phyloP scores from a whole-genome alignment of 2,329 filamentous ascomycete species.

The Aspergillus sp. region DNA sequence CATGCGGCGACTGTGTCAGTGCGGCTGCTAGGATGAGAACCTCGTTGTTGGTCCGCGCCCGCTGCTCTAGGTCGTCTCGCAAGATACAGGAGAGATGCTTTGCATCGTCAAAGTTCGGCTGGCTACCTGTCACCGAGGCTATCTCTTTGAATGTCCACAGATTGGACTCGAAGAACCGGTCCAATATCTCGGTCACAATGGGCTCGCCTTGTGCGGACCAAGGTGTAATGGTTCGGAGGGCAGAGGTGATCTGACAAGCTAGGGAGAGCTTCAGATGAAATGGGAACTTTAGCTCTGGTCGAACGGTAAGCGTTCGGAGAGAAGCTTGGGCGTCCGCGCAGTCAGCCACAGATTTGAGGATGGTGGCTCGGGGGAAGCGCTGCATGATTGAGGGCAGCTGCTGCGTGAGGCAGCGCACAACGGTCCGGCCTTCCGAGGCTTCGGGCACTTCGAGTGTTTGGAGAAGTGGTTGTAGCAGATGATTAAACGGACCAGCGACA shows the following conservation, averaged over 20 bases:
- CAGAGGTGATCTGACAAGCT: slow-evolving; percentile 22
- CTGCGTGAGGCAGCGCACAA: slow-evolving; percentile 17
- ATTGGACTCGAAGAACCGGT: slow-evolving; percentile 14
- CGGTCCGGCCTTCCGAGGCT: not conserved
- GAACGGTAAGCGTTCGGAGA: slow-evolving; percentile 18
- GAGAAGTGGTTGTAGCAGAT: slow-evolving; percentile 14
- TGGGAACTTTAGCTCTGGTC: slow-evolving; percentile 15
- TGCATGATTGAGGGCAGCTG: slow-evolving; percentile 16
- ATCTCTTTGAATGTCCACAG: slow-evolving; percentile 21
- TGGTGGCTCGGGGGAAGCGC: slow-evolving; percentile 12
- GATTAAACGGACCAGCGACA: slow-evolving; percentile 17
- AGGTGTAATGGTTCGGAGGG: slow-evolving; percentile 19
- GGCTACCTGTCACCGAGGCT: slow-evolving; percentile 17
- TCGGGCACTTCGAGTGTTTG: slow-evolving; percentile 11
- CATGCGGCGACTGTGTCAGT: slow-evolving; percentile 11
- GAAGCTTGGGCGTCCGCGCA: slow-evolving; percentile 21
- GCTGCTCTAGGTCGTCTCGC: slow-evolving; percentile 15
- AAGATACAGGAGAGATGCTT: slow-evolving; percentile 21
- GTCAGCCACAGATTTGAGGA: slow-evolving; percentile 9
- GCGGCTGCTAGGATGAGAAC: slow-evolving; percentile 16
- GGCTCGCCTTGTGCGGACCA: slow-evolving; percentile 15
- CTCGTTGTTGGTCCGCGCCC: slow-evolving; percentile 15
- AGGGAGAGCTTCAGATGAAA: slow-evolving; percentile 21
- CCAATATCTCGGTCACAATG: slow-evolving; percentile 11
- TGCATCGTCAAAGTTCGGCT: slow-evolving; percentile 18